Percentiles rank a stretch among this genome's conserved stretches.
These are phyloP conservation scores for Diplodia corticola DNA, from an alignment of 2,329 filamentous ascomycete genomes.

Conservation along the genomic window DNA sequence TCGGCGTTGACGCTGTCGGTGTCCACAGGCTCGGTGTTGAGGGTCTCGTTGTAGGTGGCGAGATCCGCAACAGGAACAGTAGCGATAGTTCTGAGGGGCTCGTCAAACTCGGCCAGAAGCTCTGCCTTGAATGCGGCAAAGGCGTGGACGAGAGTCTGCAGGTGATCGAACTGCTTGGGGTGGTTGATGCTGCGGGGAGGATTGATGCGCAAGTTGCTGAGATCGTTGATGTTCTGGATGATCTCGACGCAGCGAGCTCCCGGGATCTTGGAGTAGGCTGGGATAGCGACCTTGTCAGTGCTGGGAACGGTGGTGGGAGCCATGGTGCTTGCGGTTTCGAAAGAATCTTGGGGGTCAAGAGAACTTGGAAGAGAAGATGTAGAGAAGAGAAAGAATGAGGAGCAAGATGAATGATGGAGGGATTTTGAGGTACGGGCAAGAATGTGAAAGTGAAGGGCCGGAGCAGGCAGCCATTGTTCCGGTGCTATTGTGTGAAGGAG, in stretches of 20 bases:
- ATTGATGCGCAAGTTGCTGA: conserved; percentile 1
- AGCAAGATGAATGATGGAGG: background rate
- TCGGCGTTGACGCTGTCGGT: too few species aligned
- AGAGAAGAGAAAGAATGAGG: background rate
- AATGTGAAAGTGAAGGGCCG: background rate
- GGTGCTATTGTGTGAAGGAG: background rate
- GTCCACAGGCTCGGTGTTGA: background rate
- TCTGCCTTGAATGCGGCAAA: conserved; percentile 21
- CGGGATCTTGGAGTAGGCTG: background rate
- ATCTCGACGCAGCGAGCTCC: background rate
- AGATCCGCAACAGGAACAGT: background rate
- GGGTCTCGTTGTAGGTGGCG: too few species aligned
- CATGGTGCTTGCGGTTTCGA: background rate
- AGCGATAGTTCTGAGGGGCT: background rate
- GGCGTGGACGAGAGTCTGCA: conserved; percentile 24
- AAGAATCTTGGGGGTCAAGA: background rate
- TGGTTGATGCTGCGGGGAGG: conserved; percentile 3
- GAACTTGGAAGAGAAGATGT: background rate
- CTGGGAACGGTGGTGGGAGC: background rate
- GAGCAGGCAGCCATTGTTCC: background rate
- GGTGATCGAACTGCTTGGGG: conserved; percentile 20
- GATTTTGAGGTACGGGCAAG: background rate
- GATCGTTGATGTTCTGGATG: conserved; percentile 1
- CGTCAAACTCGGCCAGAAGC: conserved; percentile 9
- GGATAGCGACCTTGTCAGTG: background rate